phyloP scores from a whole-genome alignment of 2,329 filamentous ascomycete genomes.

The Cryphonectria carpinicola region DNA sequence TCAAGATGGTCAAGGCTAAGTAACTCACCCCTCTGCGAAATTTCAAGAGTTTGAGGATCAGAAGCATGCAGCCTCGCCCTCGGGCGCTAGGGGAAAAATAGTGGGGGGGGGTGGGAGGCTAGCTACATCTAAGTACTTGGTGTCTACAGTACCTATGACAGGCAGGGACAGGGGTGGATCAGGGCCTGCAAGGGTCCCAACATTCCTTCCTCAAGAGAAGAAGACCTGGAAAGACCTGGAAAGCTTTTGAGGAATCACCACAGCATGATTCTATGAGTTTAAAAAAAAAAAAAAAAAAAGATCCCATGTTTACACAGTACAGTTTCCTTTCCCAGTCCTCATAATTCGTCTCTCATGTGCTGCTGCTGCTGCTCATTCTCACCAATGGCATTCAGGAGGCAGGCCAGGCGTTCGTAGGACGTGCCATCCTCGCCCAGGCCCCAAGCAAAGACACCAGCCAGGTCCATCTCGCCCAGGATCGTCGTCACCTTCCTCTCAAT shows the following conservation, averaged over 20 bases:
- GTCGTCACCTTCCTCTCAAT: conserved; percentile 65
- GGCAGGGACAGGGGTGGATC: not conserved
- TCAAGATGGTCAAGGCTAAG: not conserved
- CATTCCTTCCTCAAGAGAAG: too few species aligned
- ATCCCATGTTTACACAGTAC: not conserved
- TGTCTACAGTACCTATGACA: not conserved
- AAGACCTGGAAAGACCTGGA: too few species aligned
- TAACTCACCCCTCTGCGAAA: not conserved
- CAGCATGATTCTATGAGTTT: not conserved
- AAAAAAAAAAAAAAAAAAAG: rapidly evolving
- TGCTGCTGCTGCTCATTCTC: not conserved
- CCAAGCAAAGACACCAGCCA: conserved; percentile 79
- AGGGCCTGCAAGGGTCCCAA: not conserved
- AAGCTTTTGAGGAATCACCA: not conserved
- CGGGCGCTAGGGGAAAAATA: not conserved
- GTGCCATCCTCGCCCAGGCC: conserved; percentile 70
- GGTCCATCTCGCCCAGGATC: conserved; percentile 57
- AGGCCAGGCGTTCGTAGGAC: conserved; percentile 44
- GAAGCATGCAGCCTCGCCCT: not conserved
- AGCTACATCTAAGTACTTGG: not conserved
- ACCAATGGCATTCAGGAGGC: conserved; percentile 24
- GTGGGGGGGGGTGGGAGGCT: not conserved
- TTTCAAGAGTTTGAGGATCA: not conserved
- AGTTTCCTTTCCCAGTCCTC: not conserved
- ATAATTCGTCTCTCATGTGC: conserved; percentile 33